Evolutionary conservation across 176 grass and related monocot genomes (phyloP).

Genomic region (Eragrostis nindensis): DNA sequence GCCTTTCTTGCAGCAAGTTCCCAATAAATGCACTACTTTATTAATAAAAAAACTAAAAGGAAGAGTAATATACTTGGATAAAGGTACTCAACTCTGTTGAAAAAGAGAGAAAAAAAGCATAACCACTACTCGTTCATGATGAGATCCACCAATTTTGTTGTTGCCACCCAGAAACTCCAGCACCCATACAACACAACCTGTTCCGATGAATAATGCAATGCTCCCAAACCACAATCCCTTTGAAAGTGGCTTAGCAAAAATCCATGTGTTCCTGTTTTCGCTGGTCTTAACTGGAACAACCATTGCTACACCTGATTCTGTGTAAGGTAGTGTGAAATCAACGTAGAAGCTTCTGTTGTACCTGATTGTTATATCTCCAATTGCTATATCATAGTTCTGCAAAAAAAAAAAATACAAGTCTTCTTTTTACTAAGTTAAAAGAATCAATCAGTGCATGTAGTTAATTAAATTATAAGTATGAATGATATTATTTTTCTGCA

Average conservation of each 20-base stretch:
- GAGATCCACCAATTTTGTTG: background rate
- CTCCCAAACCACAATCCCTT: constrained; percentile 53
- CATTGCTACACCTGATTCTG: constrained; percentile 57
- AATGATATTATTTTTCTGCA: background rate
- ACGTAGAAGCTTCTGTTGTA: constrained; percentile 43
- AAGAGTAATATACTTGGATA: background rate
- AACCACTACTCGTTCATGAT: constrained; percentile 14
- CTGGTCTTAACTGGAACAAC: constrained; percentile 38
- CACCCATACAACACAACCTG: constrained; percentile 47
- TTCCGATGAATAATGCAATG: constrained; percentile 46
- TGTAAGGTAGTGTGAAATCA: constrained; percentile 64
- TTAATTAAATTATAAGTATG: too few relatives aligned
- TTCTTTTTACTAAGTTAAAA: background rate
- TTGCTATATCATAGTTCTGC: constrained; percentile 45
- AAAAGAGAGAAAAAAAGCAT: constrained; percentile 54
- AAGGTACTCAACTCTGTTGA: constrained; percentile 45
- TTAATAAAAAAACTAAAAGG: background rate
- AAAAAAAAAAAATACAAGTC: background rate
- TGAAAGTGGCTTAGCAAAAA: constrained; percentile 65
- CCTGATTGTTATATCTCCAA: constrained; percentile 65
- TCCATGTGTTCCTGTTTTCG: constrained; percentile 37
- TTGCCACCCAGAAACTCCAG: constrained; percentile 52
- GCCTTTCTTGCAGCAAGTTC: too few relatives aligned
- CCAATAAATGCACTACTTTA: too few relatives aligned
- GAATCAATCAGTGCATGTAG: background rate